Base-by-base conservation (phyloP, 1,284 basidiomycete genomes). In the Prillingera fragicola region DNA sequence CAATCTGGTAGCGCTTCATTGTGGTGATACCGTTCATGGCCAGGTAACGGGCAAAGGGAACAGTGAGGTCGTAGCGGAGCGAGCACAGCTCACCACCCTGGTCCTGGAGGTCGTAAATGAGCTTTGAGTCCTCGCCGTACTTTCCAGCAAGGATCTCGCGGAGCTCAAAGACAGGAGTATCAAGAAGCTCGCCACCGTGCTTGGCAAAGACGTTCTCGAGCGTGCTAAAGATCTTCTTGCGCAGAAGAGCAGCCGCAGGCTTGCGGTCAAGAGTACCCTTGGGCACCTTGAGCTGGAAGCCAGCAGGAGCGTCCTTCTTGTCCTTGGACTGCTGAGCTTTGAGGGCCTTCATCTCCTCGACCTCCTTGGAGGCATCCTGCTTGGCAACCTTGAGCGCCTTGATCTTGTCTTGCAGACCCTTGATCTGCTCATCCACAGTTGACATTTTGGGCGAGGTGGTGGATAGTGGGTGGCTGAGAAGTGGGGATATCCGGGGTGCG, bases 31-130 rank as follows among this genome's bases (percentile, higher is more conserved):
- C 85, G 58, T 84, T 84, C 90, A 97, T 97, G 22, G 94, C 94
- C 28, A 99, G 77, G 71, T 92, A 96, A 32, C 94, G 77, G 13
- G 94, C 94, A 42, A 98, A 85, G 5, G 94, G 94, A 15, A 98
- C 92, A 18, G 94, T 98, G 62, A 98, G 83, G 68, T 99, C 94
- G 66, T 98, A 99, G 45, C 94, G 78, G 56, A 99, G 74, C 17
- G 87, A 87, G 54, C 96, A 85, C 59, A 97, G 81, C 71, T 99
- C 95, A 19, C 95, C 94, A n/a, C 94, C 95, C 70, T 98, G 95
- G 71, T 98, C 95, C 76, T 85, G 83, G 41, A 99, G 78, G 72
- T 98, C 94, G 70, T 96, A 98, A 59, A 98, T 98, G 60, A 98
- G 83, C 73, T 99, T 98, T 37, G 84, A 81, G 70, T 98, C 94